Base-by-base conservation (phyloP, 345 rosid genomes). In the Viola odorata region DNA sequence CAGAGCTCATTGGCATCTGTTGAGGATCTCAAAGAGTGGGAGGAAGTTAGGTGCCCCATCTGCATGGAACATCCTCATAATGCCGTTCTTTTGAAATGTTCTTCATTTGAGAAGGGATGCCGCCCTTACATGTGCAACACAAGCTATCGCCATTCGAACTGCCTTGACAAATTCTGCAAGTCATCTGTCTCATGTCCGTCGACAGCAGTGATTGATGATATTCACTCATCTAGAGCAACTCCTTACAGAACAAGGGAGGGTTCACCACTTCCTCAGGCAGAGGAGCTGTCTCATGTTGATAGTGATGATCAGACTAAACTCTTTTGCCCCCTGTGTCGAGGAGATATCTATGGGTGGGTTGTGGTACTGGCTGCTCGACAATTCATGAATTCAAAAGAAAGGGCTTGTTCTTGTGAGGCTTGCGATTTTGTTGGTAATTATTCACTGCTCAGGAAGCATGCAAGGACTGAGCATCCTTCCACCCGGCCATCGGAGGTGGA, bases 1-100 rank as follows among this genome's bases (percentile, higher is more conserved):
- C 83, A 15, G 72, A 48, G 77, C 54, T 58, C 80, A 45, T 51
- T 71, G 5, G 84, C 80, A 37, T 69, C 72, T 48, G 91, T 77
- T 32, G 87, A 78, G 60, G 77, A 77, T 61, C 45, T 84, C 41
- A 94, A 78, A 70, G 99, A 94, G 71, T 94, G 96, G 95, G 96
- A 86, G 71, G 99, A 88, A 8, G 96, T 96, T 9, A 81, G 92
- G 62, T 94, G 99, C 77, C 87, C 99, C 23, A 92, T 94, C 17
- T 94, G 99, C 74, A 87, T 94, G 92, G 99, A 94, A 63, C 99
- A 88, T 81, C 99, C 99, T 54, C 99, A 94, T 71, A 94, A 94
- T 71, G 96, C 96, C 11, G 80, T 94, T 68, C 95, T 94, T 63
- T 91, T 94, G 23, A 60, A 88, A 57, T 94, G 99, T 62, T 75